phyloP scores from a whole-genome alignment of 202 grass and related monocot species.

The Cymbopogon flexuosus region DNA sequence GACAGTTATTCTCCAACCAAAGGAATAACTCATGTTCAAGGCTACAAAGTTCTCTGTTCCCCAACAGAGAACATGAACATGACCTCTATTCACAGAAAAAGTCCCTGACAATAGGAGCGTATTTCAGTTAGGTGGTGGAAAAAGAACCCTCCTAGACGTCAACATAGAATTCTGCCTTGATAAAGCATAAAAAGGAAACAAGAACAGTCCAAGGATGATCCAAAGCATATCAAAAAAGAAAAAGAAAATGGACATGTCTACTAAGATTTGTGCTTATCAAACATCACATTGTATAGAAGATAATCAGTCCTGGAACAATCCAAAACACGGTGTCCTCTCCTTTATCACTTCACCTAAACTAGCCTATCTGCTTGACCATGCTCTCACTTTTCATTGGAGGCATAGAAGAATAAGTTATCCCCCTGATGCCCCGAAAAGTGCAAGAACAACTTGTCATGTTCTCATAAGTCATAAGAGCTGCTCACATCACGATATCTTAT shows the following conservation, averaged over 20 bases:
- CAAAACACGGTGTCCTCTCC: neutral
- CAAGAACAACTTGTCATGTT: neutral
- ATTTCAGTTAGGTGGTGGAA: too few species aligned
- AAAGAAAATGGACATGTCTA: neutral
- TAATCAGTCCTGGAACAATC: neutral
- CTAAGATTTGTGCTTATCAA: neutral
- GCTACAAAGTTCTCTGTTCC: too few species aligned
- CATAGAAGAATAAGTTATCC: neutral
- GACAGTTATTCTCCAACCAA: too few species aligned
- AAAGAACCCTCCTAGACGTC: too few species aligned
- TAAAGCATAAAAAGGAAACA: neutral
- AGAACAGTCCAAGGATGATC: neutral
- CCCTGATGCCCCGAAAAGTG: neutral
- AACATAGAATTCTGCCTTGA: neutral
- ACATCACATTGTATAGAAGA: neutral
- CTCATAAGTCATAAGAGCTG: neutral
- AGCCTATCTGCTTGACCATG: neutral
- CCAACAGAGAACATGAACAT: too few species aligned
- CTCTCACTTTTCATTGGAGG: conserved; percentile 11
- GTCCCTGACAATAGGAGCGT: too few species aligned
- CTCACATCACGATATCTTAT: neutral
- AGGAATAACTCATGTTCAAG: too few species aligned
- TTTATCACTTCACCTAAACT: neutral
- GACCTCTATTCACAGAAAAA: too few species aligned
- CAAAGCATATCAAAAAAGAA: neutral